phyloP scores from a whole-genome alignment of 768 basidiomycete genomes.

The Chalciporus sphaerocephalus region DNA sequence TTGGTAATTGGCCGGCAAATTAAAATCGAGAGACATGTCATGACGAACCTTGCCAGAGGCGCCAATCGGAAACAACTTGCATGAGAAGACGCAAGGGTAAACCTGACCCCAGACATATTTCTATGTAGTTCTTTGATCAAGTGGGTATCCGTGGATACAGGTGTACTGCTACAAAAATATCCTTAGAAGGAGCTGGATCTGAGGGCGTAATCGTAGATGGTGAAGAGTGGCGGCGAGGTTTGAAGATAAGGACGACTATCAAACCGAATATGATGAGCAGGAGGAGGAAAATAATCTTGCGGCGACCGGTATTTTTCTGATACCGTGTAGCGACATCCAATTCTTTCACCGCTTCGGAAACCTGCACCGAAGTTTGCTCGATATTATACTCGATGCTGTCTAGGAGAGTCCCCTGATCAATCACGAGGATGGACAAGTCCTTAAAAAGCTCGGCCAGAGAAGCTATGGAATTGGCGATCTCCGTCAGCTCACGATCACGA shows the following conservation, averaged over 20 bases:
- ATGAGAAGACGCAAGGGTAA: conserved; percentile 2
- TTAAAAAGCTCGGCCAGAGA: conserved; percentile 94
- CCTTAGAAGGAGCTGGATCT: conserved; percentile 23
- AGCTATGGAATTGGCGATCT: conserved; percentile 90
- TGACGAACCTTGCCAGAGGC: conserved; percentile 18
- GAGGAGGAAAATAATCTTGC: conserved; percentile 91
- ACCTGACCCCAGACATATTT: conserved; percentile 12
- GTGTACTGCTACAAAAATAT: conserved; percentile 30
- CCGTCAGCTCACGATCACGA: conserved; percentile 69
- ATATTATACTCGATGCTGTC: conserved; percentile 98
- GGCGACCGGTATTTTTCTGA: conserved; percentile 88
- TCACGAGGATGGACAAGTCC: conserved; percentile 87
- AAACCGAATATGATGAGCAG: conserved; percentile 86
- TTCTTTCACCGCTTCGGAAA: conserved; percentile 82
- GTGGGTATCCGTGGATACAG: conserved; percentile 31
- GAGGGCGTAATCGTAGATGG: conserved; percentile 24
- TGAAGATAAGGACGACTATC: conserved; percentile 86
- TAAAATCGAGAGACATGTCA: neutral
- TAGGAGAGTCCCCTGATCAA: conserved; percentile 95
- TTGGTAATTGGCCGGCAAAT: conserved; percentile 9
- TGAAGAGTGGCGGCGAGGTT: conserved; percentile 61
- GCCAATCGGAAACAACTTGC: conserved; percentile 3
- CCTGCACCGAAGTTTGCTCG: conserved; percentile 79
- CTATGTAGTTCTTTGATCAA: conserved; percentile 20
- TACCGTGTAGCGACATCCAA: conserved; percentile 84